Percentiles rank a stretch among this genome's conserved stretches.
These are phyloP conservation scores for Erythrophleum ivorense DNA, from an alignment of 331 rosid genomes.

Conservation along the genomic window DNA sequence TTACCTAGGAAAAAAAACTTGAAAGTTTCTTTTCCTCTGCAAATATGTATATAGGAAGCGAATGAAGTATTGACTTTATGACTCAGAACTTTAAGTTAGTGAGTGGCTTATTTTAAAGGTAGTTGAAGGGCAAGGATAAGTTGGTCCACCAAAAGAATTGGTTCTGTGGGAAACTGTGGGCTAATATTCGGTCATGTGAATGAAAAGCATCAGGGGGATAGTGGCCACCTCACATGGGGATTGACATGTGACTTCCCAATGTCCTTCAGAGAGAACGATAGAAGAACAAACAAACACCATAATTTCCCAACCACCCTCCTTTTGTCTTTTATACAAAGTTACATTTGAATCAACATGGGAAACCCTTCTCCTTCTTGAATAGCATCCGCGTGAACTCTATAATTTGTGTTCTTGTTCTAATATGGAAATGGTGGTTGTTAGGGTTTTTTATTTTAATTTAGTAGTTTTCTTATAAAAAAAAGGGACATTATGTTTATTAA, in stretches of 20 bases:
- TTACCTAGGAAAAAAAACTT: too few relatives aligned
- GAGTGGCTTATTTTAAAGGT: not conserved
- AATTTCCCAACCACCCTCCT: not conserved
- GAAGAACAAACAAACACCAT: slow-evolving; percentile 11
- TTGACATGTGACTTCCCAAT: slow-evolving; percentile 11
- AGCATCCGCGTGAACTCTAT: slow-evolving; percentile 36
- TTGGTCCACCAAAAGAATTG: not conserved
- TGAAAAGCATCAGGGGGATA: slow-evolving; percentile 15
- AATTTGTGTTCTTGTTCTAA: too few relatives aligned
- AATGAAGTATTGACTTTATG: not conserved
- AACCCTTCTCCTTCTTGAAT: not conserved
- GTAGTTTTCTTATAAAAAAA: too few relatives aligned
- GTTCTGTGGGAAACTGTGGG: not conserved
- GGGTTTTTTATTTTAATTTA: too few relatives aligned
- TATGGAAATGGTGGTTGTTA: too few relatives aligned
- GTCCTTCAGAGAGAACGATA: not conserved
- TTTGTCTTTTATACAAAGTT: slow-evolving; percentile 18
- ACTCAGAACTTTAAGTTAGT: not conserved
- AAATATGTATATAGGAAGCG: too few relatives aligned
- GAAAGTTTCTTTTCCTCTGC: too few relatives aligned
- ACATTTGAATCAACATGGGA: not conserved
- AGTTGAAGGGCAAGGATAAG: not conserved
- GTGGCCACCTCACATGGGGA: slow-evolving; percentile 2
- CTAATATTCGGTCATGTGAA: slow-evolving; percentile 30
- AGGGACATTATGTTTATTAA: too few relatives aligned